Evolutionary conservation across 768 basidiomycete genomes (phyloP), one percentile per base, ranked within the genome.

Genomic region (Mycena albidolilacea): DNA sequence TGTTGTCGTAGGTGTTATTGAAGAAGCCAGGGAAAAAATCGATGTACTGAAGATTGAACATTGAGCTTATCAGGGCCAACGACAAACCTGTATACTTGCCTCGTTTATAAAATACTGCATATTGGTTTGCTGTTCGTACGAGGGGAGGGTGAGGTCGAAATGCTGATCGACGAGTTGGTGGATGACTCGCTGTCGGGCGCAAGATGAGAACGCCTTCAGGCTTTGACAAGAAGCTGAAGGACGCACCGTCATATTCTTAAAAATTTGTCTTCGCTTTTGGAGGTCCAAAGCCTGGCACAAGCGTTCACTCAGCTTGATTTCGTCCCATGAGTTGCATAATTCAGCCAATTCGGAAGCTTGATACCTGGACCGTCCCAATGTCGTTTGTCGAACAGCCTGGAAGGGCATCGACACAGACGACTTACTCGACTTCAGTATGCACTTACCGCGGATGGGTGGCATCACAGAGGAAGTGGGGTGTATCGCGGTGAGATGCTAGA

Each of bases 11-110:
- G n/a, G 39, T 15, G 7, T 55, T 23, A 7, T 39, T 39, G 48
- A 72, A 68, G 19, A 58, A 58, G 0, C 71, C 71, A 1, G 71
- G 54, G 12, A 72, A 72, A 7, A 1, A 9, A 2, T 59, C 19
- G 0, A 39, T 12, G 11, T 59, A 19, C 71, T 72, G 15, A 39
- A 14, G 43, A 11, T 6, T 6, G 8, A 44, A 43, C 19, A 2
- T 30, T 10, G 9, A 60, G 48, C 11, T 17, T 7, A 8, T 48
- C 41, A 30, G 30, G n/a, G 14, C 8, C 17, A 41, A 19, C 19
- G 38, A 58, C 7, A 39, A 17, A n/a, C 10, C n/a, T 5, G 23
- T 37, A 14, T 21, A 58, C 7, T 50, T 35, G 63, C 71, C 11
- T 46, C 7, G 0, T 46, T 0, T 2, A 72, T 19, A 30, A 67